Evolutionary conservation across 2,329 filamentous ascomycete genomes (phyloP).

Genomic region (Colletotrichum trifolii): DNA sequence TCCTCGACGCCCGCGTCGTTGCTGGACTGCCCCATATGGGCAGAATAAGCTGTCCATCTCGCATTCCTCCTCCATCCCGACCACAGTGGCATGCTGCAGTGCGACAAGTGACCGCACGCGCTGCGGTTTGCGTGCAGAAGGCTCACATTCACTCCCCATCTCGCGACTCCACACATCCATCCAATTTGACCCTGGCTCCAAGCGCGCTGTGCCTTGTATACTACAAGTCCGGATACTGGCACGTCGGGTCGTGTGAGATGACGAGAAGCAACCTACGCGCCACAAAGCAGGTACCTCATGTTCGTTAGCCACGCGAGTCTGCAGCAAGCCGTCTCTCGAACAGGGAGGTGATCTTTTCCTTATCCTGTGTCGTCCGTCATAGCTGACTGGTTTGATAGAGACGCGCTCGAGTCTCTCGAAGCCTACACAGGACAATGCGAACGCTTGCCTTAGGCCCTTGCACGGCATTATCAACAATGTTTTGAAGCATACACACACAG

Average conservation of each 20-base stretch:
- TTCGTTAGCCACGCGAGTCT: slow-evolving; percentile 33
- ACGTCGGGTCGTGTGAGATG: slow-evolving; percentile 26
- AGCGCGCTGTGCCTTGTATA: not conserved
- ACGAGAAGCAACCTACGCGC: slow-evolving; percentile 26
- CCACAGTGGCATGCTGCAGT: slow-evolving; percentile 18
- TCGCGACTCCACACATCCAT: slow-evolving; percentile 30
- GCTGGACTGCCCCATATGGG: slow-evolving; percentile 14
- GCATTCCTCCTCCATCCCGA: slow-evolving; percentile 20
- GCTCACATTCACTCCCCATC: slow-evolving; percentile 15
- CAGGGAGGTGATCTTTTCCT: slow-evolving; percentile 1
- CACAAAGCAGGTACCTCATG: slow-evolving; percentile 33
- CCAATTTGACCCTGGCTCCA: slow-evolving; percentile 1
- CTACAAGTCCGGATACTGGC: not conserved
- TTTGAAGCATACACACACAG: slow-evolving; percentile 27
- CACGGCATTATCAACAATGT: slow-evolving; percentile 17
- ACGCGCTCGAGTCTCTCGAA: not conserved
- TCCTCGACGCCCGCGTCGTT: slow-evolving; percentile 4
- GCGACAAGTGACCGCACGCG: slow-evolving; percentile 5
- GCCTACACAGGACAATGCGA: no score
- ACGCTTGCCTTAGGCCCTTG: not conserved
- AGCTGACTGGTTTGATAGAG: not conserved
- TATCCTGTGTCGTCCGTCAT: slow-evolving; percentile 10
- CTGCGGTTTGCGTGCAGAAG: not conserved
- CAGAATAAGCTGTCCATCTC: slow-evolving; percentile 29
- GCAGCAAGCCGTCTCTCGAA: slow-evolving; percentile 26